phyloP scores from a whole-genome alignment of 2,329 filamentous ascomycete genomes.

The Catunica adiposa region DNA sequence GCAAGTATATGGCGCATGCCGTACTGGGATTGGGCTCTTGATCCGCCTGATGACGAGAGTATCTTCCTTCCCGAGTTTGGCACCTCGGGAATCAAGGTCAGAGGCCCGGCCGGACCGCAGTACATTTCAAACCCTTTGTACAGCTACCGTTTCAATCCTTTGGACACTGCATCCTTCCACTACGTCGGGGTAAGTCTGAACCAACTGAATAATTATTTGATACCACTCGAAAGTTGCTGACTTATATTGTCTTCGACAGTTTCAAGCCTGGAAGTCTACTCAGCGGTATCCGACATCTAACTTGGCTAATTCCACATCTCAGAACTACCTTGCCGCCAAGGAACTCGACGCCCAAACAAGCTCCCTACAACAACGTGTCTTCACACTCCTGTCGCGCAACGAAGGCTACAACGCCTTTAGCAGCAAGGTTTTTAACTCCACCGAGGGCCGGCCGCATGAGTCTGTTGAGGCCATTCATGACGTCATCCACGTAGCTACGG shows the following conservation, averaged over 20 bases:
- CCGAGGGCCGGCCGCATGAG: conserved; percentile 35
- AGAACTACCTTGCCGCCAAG: conserved; percentile 38
- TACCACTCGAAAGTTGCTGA: conserved; percentile 11
- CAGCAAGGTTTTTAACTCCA: conserved; percentile 46
- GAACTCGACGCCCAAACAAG: conserved; percentile 36
- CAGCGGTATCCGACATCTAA: conserved; percentile 36
- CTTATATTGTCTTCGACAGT: conserved; percentile 23
- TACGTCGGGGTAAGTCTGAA: conserved; percentile 37
- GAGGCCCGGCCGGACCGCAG: conserved; percentile 39
- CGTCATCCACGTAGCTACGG: conserved; percentile 42
- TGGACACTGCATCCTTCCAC: conserved; percentile 40
- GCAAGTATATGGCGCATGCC: conserved; percentile 37
- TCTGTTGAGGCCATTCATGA: conserved; percentile 51
- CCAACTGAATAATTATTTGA: not conserved
- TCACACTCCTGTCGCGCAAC: conserved; percentile 51
- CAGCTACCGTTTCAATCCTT: conserved; percentile 42
- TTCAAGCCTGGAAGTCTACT: conserved; percentile 42
- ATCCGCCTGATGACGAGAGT: conserved; percentile 31
- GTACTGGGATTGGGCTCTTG: conserved; percentile 42
- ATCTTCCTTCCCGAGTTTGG: conserved; percentile 30
- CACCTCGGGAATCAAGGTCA: conserved; percentile 33
- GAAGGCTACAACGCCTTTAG: conserved; percentile 51
- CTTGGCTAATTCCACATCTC: conserved; percentile 26
- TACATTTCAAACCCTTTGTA: conserved; percentile 46
- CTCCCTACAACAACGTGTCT: conserved; percentile 45